Conservation (phyloP, 345 rosid species). For the Gossypium arboreum region DNA sequence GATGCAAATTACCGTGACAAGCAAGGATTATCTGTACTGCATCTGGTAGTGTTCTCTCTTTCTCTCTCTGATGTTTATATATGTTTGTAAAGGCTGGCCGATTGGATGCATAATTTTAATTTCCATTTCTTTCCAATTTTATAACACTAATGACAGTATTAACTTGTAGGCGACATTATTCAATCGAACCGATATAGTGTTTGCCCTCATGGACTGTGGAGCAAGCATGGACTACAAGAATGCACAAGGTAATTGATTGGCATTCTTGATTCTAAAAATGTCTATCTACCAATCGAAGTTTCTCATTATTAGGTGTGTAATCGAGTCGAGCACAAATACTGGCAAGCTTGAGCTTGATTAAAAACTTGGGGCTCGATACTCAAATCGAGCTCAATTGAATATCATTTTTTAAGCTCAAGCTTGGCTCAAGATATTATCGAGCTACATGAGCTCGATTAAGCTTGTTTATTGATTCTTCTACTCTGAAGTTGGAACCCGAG, state of each 20-base stretch:
- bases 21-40: conserved; percentile 89
- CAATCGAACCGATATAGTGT: conserved; percentile 73
- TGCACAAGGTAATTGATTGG: conserved; percentile 66
- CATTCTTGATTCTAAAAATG: neutral
- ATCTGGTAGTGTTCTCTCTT: conserved; percentile 48
- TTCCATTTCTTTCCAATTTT: neutral
- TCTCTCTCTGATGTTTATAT: neutral
- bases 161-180: conserved; percentile 67
- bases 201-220: conserved; percentile 73
- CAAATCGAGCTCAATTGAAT: too few species aligned
- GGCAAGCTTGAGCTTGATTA: too few species aligned
- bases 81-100: neutral
- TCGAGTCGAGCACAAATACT: too few species aligned
- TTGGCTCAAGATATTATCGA: too few species aligned
- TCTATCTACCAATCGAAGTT: neutral
- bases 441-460: too few species aligned
- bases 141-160: conserved; percentile 21
- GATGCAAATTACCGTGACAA: conserved; percentile 88
- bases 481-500: too few species aligned
- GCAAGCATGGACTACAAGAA: conserved; percentile 81
- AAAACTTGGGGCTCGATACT: too few species aligned
- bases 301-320: too few species aligned
- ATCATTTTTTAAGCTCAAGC: too few species aligned
- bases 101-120: neutral
- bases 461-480: too few species aligned